A percentile compares a stretch with the other conserved stretches of the same genome.
Evolutionary conservation across 148 eudicot genomes (phyloP).

Genomic region (Oxyria digyna): DNA sequence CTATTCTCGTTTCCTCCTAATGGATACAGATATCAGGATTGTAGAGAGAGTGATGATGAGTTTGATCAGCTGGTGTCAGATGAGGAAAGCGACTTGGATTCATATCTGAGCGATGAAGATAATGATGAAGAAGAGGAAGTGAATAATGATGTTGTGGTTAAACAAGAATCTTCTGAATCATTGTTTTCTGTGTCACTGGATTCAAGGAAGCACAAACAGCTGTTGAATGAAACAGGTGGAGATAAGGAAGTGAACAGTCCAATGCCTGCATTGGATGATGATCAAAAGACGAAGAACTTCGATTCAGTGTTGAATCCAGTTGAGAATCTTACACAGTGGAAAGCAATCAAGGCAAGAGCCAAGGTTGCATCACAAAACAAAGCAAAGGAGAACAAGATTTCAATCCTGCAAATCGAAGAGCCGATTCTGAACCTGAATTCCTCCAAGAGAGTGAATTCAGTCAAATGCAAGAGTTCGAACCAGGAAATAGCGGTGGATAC

Average conservation of each 20-base stretch:
- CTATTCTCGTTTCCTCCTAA: constrained; percentile 29
- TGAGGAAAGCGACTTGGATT: constrained; percentile 5
- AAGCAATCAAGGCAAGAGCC: constrained; percentile 25
- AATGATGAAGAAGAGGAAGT: constrained; percentile 9
- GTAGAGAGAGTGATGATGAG: constrained; percentile 34
- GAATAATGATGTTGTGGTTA: neutral
- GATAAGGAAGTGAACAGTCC: constrained; percentile 54
- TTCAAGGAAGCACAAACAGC: constrained; percentile 31
- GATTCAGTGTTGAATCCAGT: constrained; percentile 36
- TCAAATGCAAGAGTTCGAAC: neutral
- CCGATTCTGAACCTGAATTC: constrained; percentile 8
- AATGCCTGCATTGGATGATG: constrained; percentile 10
- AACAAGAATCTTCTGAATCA: constrained; percentile 38
- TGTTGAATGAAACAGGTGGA: constrained; percentile 16
- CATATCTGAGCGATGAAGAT: constrained; percentile 9
- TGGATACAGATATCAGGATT: constrained; percentile 26
- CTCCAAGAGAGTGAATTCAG: neutral
- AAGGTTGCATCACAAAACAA: constrained; percentile 9
- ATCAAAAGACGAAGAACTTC: constrained; percentile 3
- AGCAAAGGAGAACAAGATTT: constrained; percentile 40
- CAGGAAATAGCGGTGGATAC: constrained; percentile 31
- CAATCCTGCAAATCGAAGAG: constrained; percentile 10
- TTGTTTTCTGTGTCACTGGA: constrained; percentile 49
- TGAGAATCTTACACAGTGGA: constrained; percentile 49
- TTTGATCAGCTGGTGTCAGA: constrained; percentile 13